Evolutionary conservation across 2,329 filamentous ascomycete species (phyloP).

Genomic region (Neofusicoccum parvum): DNA sequence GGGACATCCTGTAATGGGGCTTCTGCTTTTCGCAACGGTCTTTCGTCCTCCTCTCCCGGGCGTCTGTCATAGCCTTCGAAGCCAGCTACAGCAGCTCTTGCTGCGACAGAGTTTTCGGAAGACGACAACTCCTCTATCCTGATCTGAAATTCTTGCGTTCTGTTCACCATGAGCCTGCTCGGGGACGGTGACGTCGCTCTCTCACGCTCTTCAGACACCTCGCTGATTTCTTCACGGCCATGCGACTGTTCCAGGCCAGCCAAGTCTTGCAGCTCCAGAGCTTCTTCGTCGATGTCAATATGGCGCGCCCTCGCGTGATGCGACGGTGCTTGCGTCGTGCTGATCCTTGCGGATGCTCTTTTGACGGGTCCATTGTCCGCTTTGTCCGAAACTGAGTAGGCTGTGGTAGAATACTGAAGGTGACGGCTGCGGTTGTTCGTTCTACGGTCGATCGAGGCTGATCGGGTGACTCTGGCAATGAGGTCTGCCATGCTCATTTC

Average conservation of each 20-base stretch:
- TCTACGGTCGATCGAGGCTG: not conserved
- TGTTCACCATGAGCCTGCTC: not conserved
- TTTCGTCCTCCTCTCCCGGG: not conserved
- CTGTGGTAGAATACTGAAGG: not conserved
- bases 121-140: not conserved
- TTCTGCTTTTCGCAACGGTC: not conserved
- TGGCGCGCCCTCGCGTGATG: not conserved
- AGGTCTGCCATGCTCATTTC: constrained; percentile 49
- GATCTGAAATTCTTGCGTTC: not conserved
- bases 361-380: not conserved
- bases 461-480: constrained; percentile 30
- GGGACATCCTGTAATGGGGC: not conserved
- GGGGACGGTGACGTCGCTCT: not conserved
- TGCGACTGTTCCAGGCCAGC: not conserved
- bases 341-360: not conserved
- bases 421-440: not conserved
- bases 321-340: not conserved
- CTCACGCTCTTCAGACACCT: not conserved
- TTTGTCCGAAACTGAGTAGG: not conserved
- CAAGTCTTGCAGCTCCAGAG: not conserved
- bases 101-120: not conserved
- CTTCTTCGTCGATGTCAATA: not conserved
- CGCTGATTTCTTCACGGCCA: not conserved
- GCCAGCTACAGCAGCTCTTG: not conserved
- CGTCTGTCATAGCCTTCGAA: not conserved